These are phyloP conservation scores for Penicillium sp. DNA, from an alignment of 2,329 filamentous ascomycete species.

Conservation along the genomic window DNA sequence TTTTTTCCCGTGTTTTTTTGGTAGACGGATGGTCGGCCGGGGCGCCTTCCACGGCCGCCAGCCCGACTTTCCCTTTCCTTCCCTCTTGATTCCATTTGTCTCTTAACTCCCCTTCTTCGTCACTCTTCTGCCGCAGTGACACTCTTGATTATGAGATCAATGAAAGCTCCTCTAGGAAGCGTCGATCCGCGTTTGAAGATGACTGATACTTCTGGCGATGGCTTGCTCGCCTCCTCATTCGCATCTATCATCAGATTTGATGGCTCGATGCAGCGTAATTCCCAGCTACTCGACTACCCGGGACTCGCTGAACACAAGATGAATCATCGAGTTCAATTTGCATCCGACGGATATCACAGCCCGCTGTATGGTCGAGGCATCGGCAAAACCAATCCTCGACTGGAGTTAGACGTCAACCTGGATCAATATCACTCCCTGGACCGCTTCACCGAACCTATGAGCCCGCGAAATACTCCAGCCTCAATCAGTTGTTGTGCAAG, in stretches of 20 bases:
- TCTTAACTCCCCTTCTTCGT: not conserved
- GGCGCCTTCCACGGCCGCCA: conserved; percentile 18
- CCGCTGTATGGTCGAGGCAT: conserved; percentile 2
- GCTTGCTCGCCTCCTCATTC: conserved; percentile 18
- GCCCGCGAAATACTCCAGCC: conserved; percentile 27
- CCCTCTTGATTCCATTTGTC: not conserved
- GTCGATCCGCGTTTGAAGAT: conserved; percentile 26
- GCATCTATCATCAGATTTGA: conserved; percentile 17
- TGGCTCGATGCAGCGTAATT: conserved; percentile 4
- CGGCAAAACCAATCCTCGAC: conserved; percentile 17
- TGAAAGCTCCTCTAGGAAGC: conserved; percentile 24
- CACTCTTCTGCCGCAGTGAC: not conserved
- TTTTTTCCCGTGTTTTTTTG: conserved; percentile 7
- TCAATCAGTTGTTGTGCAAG: conserved; percentile 18
- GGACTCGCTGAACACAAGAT: not conserved
- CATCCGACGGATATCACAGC: conserved; percentile 5
- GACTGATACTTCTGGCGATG: conserved; percentile 13
- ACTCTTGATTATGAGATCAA: conserved; percentile 19
- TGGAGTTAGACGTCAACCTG: conserved; percentile 26
- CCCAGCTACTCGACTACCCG: not conserved
- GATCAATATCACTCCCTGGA: conserved; percentile 27
- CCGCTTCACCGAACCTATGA: conserved; percentile 17
- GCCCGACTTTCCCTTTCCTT: not conserved
- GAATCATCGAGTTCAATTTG: conserved; percentile 2
- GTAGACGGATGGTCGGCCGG: conserved; percentile 12